These are phyloP conservation scores for Antitrichia curtipendula DNA, from an alignment of 225 moss, liverwort and hornwort genomes.

Conservation along the genomic window DNA sequence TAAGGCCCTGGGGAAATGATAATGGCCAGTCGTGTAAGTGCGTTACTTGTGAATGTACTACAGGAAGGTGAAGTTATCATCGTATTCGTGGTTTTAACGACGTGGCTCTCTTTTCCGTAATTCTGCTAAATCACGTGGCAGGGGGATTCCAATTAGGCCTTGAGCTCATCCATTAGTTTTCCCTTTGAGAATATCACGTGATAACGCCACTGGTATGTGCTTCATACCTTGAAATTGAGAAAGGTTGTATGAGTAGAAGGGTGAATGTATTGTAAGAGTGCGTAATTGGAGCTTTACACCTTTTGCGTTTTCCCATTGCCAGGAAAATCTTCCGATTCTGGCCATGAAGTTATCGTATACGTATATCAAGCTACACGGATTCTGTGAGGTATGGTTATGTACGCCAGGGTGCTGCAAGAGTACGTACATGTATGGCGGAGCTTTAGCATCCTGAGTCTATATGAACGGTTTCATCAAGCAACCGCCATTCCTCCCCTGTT, in stretches of 20 bases:
- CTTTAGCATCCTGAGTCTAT: background rate
- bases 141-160: background rate
- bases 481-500: slow-evolving; percentile 16
- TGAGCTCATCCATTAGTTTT: background rate
- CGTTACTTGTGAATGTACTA: background rate
- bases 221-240: background rate
- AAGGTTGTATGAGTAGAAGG: background rate
- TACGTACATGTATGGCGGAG: background rate
- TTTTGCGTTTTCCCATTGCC: background rate
- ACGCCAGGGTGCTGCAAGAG: background rate
- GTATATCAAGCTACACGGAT: background rate
- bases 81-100: background rate
- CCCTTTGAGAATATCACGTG: background rate
- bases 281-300: background rate
- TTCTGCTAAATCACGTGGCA: slow-evolving; percentile 5
- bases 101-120: background rate
- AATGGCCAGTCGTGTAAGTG: background rate
- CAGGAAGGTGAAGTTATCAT: background rate
- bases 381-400: background rate
- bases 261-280: background rate
- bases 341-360: background rate
- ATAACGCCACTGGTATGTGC: background rate
- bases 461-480: slow-evolving; percentile 27
- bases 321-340: background rate
- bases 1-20: background rate